Base-by-base conservation (phyloP, 371 early-diverging fungal genomes). In the Syncephalis fuscata region DNA sequence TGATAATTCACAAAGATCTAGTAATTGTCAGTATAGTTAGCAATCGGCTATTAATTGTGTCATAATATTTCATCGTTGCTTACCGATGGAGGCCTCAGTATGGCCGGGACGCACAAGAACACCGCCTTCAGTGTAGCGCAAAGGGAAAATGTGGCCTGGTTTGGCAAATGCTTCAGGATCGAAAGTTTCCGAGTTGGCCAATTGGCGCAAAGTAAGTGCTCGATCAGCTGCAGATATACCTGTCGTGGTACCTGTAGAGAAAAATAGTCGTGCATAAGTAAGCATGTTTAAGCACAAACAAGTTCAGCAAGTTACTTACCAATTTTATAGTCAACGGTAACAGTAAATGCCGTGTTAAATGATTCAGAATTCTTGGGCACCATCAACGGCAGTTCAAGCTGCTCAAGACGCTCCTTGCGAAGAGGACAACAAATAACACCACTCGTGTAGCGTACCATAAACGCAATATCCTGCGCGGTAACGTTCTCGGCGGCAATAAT, bases 141-240 rank as follows among this genome's bases (percentile, higher is more conserved):
- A 69, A 16, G 97, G 97, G 23, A 97, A 70, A 32, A 94, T 80
- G 60, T 97, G 97, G 4, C 97, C 97, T 0, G 95, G 97, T 46
- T 88, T 75, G 47, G 71, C 68, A 50, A 97, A 86, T 38, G 80
- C 82, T n/a, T 63, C 59, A 3, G 86, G 72, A n/a, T 59, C 51
- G 7, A 68, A 64, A 51, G 70, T 65, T 8, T 62, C 64, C 7
- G 76, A 71, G 58, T 85, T 71, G 2, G 92, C 91, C 36, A 97
- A 63, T 10, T 80, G 71, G 1, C 72, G 62, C 23, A 79, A 71
- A 10, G 97, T 95, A 46, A 71, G 52, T 26, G 90, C 75, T 36
- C 97, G 78, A 59, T 94, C 95, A 39, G 74, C 71, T 1, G 94
- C 95, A 4, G 90, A 89, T 48, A 97, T 93, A 24, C 95, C 97